Conservation (phyloP, 2,329 filamentous ascomycete genomes). For the Aspergillus sp. region DNA sequence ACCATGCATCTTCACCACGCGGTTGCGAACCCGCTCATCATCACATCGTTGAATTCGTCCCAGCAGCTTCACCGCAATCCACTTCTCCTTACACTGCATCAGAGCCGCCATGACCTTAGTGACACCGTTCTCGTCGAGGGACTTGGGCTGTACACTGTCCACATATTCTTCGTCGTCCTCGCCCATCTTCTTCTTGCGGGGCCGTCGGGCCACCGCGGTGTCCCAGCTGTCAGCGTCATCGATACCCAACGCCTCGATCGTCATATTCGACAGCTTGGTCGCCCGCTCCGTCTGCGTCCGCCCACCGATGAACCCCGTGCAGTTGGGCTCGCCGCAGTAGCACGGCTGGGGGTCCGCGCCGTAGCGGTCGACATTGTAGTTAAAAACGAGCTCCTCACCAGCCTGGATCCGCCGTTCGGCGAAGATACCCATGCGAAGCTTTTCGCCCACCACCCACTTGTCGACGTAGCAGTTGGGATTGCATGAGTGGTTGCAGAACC, state of each 20-base stretch:
- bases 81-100: slow-evolving; percentile 98
- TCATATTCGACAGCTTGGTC: slow-evolving; percentile 83
- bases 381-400: slow-evolving; percentile 95
- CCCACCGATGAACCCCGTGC: slow-evolving; percentile 92
- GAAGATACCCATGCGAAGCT: slow-evolving; percentile 98
- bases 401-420: slow-evolving; percentile 78
- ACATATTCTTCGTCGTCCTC: slow-evolving; percentile 97
- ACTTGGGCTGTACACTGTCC: slow-evolving; percentile 77
- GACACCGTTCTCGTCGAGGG: slow-evolving; percentile 76
- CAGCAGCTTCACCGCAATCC: slow-evolving; percentile 95
- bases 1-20: slow-evolving; percentile 93
- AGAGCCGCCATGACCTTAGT: slow-evolving; percentile 94
- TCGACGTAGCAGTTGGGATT: slow-evolving; percentile 99
- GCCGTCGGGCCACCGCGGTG: slow-evolving; percentile 81
- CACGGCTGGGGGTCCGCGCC: slow-evolving; percentile 95
- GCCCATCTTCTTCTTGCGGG: slow-evolving; percentile 83
- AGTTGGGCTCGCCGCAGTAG: slow-evolving; percentile 93
- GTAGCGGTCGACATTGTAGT: slow-evolving; percentile 99
- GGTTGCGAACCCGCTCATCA: slow-evolving; percentile 81
- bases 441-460: slow-evolving; percentile 98
- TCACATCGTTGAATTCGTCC: slow-evolving; percentile 82
- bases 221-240: slow-evolving; percentile 92
- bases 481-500: slow-evolving; percentile 99
- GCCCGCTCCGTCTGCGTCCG: slow-evolving; percentile 96
- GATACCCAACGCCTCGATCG: slow-evolving; percentile 92